phyloP scores from a whole-genome alignment of 192 early-diverging fungal genomes.

The Funneliformis geosporum region DNA sequence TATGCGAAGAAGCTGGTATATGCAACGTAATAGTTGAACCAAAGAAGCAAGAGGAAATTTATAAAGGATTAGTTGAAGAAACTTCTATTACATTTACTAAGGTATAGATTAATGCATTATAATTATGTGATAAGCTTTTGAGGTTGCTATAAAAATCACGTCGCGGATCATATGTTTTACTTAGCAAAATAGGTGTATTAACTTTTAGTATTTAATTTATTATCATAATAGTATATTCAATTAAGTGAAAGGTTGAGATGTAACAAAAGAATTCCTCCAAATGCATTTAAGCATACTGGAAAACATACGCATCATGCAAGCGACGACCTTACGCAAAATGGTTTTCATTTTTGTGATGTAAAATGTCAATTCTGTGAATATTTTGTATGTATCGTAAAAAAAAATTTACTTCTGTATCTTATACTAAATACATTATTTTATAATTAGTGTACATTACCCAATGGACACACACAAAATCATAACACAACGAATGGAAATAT shows the following conservation, averaged over 20 bases:
- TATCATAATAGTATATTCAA: neutral
- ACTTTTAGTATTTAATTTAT: too few relatives aligned
- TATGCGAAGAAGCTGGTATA: slow-evolving; percentile 27
- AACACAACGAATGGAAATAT: slow-evolving; percentile 21
- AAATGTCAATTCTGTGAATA: slow-evolving; percentile 19
- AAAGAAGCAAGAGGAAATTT: neutral
- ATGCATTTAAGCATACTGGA: slow-evolving; percentile 1
- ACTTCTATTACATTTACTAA: neutral
- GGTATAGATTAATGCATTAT: neutral
- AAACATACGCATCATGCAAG: slow-evolving; percentile 5
- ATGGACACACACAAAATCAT: neutral
- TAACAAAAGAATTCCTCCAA: slow-evolving; percentile 18
- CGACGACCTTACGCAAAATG: neutral
- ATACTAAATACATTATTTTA: too few relatives aligned
- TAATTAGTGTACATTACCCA: slow-evolving; percentile 7
- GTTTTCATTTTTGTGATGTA: neutral
- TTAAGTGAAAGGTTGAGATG: neutral
- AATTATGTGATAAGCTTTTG: too few relatives aligned
- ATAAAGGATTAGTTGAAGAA: neutral
- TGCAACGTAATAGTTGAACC: slow-evolving; percentile 20
- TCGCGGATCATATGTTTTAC: too few relatives aligned
- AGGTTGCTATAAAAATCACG: too few relatives aligned
- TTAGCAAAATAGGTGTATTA: too few relatives aligned
- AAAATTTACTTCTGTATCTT: neutral
- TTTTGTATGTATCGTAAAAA: slow-evolving; percentile 6